Percentiles rank a stretch among this genome's conserved stretches.
phyloP scores from a whole-genome alignment of 1,284 basidiomycete species.

The Austroboletus rostrupii region DNA sequence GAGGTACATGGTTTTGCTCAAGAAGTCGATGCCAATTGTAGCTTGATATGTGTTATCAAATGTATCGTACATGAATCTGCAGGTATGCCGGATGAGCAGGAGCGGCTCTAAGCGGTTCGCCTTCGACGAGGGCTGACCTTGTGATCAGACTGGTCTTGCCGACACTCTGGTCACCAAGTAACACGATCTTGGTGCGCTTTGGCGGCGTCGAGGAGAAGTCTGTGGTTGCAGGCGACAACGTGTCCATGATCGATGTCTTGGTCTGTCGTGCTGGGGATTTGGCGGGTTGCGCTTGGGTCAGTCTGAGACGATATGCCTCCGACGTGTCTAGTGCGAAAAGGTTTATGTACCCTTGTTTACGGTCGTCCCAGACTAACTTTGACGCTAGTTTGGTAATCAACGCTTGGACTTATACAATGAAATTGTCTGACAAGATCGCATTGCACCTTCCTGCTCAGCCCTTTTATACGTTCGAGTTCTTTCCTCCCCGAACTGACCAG shows the following conservation, averaged over 20 bases:
- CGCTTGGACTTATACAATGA: constrained; percentile 43
- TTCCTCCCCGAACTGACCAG: constrained; percentile 90
- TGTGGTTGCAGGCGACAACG: constrained; percentile 60
- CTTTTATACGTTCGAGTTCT: constrained; percentile 92
- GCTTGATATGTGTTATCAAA: constrained; percentile 99
- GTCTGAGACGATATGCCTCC: constrained; percentile 15
- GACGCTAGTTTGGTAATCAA: too few species aligned
- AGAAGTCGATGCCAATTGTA: constrained; percentile 98
- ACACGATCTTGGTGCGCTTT: constrained; percentile 94
- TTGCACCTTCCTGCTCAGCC: constrained; percentile 43
- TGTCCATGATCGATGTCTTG: constrained; percentile 35
- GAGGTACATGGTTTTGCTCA: constrained; percentile 99
- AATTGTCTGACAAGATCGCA: constrained; percentile 63
- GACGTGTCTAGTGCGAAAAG: neutral
- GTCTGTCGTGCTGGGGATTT: neutral
- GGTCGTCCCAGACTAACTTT: neutral
- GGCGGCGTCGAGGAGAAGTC: constrained; percentile 84
- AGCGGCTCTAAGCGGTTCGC: neutral
- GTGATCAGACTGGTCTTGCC: constrained; percentile 98
- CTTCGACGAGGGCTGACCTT: constrained; percentile 48
- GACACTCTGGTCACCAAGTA: constrained; percentile 90
- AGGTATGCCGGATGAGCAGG: neutral
- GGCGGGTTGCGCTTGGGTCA: neutral
- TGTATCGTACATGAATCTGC: constrained; percentile 97
- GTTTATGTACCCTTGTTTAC: constrained; percentile 30